Percentiles rank a stretch among this genome's conserved stretches.
Evolutionary conservation across 257 asterid species (phyloP).

Genomic region (Linaria vulgaris): DNA sequence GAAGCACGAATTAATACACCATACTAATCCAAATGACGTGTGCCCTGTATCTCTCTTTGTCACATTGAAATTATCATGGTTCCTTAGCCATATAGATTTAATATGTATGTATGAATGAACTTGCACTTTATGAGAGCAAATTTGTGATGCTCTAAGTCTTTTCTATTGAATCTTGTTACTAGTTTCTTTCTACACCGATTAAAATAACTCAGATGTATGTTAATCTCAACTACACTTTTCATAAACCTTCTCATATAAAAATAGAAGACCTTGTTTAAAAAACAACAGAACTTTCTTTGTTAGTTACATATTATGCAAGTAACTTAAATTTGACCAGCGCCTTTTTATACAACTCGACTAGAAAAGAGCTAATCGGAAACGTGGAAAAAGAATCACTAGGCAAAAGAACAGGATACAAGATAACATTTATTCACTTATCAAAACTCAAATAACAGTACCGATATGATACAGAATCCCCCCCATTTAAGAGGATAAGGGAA

Average conservation of each 20-base stretch:
- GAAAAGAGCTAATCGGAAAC: background rate
- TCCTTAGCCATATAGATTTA: too few species aligned
- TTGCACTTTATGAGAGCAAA: background rate
- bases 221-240: background rate
- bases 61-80: too few species aligned
- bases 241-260: background rate
- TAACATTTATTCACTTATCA: background rate
- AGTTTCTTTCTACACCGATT: background rate
- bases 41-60: too few species aligned
- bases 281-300: too few species aligned
- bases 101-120: background rate
- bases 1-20: too few species aligned
- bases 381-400: background rate
- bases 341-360: background rate
- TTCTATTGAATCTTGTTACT: background rate
- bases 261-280: background rate
- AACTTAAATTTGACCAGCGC: too few species aligned
- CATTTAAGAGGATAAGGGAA: conserved; percentile 30
- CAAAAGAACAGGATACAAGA: background rate
- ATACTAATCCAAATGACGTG: too few species aligned
- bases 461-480: conserved; percentile 18
- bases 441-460: background rate
- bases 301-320: too few species aligned
- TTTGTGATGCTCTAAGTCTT: conserved; percentile 9
- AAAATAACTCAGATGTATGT: background rate